Evolutionary conservation across 1,284 basidiomycete species (phyloP), one percentile per base, ranked within the genome.

Genomic region (Coniferiporia sulphurascens): DNA sequence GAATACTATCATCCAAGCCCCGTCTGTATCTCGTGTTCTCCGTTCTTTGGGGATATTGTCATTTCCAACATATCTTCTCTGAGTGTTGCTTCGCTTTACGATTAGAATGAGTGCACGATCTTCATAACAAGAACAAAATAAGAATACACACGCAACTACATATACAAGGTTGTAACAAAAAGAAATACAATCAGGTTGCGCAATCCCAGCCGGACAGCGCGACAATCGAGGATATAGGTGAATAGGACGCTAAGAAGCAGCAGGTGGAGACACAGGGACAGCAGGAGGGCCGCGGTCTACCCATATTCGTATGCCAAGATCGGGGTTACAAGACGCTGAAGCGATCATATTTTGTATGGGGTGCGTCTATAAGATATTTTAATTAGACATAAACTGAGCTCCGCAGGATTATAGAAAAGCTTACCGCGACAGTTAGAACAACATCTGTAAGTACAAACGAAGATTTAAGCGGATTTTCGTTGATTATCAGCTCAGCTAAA

Each of bases 281-380:
- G 36, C 36, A 17, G 53, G 53, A 2, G 59, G 59, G 13, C 59
- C 60, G 12, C 72, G 72, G 67, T 93, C 90, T 22, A 80, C 76
- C 91, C 92, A 94, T 70, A 95, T 79, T 60, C 87, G 81, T 65
- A 94, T 86, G 4, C 82, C 76, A 21, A 90, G 78, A 70, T 94
- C 92, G 15, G 84, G 81, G 22, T 93, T 89, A 65, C 94, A 86
- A 10, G 88, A 89, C 1, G 86, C 91, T 9, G 90, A 90, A 1
- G 89, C 92, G 58, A 94, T 89, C 77, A 89, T 91, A 65, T 91
- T 89, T 71, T 89, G 84, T 17, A 77, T 79, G 9, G 91, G 89
- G 73, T 93, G 90, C 6, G 89, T 91, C 89, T 92, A 50, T 19
- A 36, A 27, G 48, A 21, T 21, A 32, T 21, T 15, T 48, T 15